Evolutionary conservation across 2,329 filamentous ascomycete genomes (phyloP).

Genomic region (Xylariaceae sp.): DNA sequence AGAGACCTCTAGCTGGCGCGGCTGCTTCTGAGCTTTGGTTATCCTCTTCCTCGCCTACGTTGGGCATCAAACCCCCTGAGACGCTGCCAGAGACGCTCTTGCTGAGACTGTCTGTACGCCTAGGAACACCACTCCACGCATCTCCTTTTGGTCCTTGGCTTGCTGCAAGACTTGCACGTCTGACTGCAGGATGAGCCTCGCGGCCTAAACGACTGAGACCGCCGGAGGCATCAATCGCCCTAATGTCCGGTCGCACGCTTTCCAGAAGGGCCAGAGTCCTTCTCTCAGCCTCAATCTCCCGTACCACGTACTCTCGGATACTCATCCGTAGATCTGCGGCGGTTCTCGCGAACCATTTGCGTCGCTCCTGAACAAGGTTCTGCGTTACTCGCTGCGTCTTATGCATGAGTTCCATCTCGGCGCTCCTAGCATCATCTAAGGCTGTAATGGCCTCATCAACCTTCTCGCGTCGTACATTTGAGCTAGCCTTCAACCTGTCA

Average conservation of each 20-base stretch:
- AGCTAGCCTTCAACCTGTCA: conserved; percentile 81
- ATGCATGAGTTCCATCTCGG: conserved; percentile 75
- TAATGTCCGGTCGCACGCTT: conserved; percentile 86
- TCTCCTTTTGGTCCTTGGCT: conserved; percentile 98
- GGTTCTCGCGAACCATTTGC: conserved; percentile 86
- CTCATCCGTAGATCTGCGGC: conserved; percentile 76
- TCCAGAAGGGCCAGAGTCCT: conserved; percentile 90
- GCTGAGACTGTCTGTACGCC: conserved; percentile 72
- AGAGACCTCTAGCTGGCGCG: conserved; percentile 42
- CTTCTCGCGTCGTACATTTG: conserved; percentile 87
- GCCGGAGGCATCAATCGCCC: conserved; percentile 85
- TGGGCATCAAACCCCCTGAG: conserved; percentile 66
- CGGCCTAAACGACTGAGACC: conserved; percentile 86
- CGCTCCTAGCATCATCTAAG: conserved; percentile 79
- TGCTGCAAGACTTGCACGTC: conserved; percentile 73
- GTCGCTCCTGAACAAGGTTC: conserved; percentile 83
- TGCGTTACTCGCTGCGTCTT: conserved; percentile 87
- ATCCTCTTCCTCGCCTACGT: conserved; percentile 56
- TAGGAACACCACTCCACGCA: conserved; percentile 91
- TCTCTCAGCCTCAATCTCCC: conserved; percentile 92
- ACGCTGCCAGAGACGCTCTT: conserved; percentile 76
- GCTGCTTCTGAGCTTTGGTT: conserved; percentile 33
- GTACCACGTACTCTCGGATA: conserved; percentile 87
- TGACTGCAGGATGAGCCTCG: conserved; percentile 72
- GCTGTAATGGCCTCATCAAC: conserved; percentile 95